Percentiles rank a stretch among this genome's conserved stretches.
Conservation (phyloP, 768 basidiomycete species). For the Hysterangium stoloniferum region DNA sequence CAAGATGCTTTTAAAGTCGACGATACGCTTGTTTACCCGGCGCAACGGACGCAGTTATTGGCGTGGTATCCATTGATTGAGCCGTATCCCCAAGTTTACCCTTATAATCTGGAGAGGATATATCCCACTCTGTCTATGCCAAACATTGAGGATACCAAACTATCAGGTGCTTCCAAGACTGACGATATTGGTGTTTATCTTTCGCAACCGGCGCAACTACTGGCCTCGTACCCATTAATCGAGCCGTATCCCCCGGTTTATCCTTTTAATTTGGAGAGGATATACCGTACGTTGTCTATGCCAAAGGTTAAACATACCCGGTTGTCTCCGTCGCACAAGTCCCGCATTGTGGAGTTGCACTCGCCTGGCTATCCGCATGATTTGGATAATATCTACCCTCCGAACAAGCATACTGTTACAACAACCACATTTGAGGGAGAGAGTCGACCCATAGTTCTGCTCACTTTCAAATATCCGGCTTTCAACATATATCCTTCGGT, state of each 20-base stretch:
- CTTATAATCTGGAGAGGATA: no score
- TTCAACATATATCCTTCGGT: no score
- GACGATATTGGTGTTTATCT: neutral
- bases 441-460: no score
- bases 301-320: neutral
- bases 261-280: neutral
- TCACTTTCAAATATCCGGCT: no score
- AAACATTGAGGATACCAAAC: no score
- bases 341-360: no score
- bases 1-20: neutral
- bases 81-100: neutral
- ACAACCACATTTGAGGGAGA: no score
- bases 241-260: conserved; percentile 30
- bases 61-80: neutral
- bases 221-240: conserved; percentile 31
- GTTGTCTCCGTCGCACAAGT: neutral
- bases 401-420: neutral
- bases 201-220: neutral
- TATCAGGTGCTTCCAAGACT: no score
- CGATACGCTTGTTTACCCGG: neutral
- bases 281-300: neutral
- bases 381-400: neutral
- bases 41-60: neutral
- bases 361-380: conserved; percentile 10
- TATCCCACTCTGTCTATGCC: no score